Evolutionary conservation across 2,329 filamentous ascomycete genomes (phyloP), one percentile per base, ranked within the genome.

Genomic region (Dryadomyces quercus-mongolicae): DNA sequence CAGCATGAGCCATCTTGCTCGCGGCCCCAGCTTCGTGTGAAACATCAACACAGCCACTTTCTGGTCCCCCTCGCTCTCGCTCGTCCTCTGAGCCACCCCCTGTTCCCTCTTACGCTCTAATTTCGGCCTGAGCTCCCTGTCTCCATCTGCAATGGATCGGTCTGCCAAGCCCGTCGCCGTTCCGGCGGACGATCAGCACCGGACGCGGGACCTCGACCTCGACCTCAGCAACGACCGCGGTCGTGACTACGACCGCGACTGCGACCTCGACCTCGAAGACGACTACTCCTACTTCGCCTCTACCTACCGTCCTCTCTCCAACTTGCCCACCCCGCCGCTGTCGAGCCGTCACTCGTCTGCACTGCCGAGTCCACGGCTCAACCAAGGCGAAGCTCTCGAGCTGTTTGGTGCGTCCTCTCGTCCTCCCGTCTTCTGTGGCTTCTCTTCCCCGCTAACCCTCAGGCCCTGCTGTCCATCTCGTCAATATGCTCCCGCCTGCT

Each of bases 391-490:
- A 42, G 15, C 22, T 10, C 36, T 53, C 15, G 48, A 51, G 42
- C 67, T 67, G 42, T 62, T 68, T 61, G 70, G 71, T 74, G 59
- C 46, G 54, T 54, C n/a, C n/a, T n/a, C 34, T 50, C 31, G 18
- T 18, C 12, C 25, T 22, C 16, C 42, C 16, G 38, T n/a, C 4
- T 6, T 31, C 6, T 34, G n/a, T n/a, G n/a, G n/a, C 49, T n/a
- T 51, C 16, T n/a, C 43, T 50, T 38, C n/a, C n/a, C n/a, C 15
- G 3, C 45, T 46, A 10, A 53, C 57, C 52, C 31, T 50, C 64
- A 85, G 82, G 82, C 56, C 79, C 82, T 53, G 80, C 82, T 58
- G 76, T 81, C 50, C 81, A 85, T 63, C 75, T 86, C 55, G 78
- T 81, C 62, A 84, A 84, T 65, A 75, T 85, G 65, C 75, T 85